A percentile compares a stretch with the other conserved stretches of the same genome.
Conservation (phyloP, 2,329 filamentous ascomycete genomes). For the Cladosporium sp. region DNA sequence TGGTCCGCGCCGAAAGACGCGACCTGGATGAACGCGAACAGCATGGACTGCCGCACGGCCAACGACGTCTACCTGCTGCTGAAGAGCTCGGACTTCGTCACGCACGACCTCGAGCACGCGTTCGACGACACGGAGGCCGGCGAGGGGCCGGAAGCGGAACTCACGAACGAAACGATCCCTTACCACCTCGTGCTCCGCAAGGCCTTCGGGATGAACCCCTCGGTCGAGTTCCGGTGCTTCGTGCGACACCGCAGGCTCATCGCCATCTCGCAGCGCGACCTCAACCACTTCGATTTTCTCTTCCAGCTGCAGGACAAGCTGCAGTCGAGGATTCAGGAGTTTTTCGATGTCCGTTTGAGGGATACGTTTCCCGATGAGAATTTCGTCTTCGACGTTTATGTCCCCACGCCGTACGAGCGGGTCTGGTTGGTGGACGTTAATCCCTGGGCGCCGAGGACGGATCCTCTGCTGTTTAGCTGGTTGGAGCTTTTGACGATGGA, state of each 20-base stretch:
- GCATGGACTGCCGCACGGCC: slow-evolving; percentile 78
- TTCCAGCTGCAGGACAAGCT: slow-evolving; percentile 60
- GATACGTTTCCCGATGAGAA: slow-evolving; percentile 75
- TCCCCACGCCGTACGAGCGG: slow-evolving; percentile 66
- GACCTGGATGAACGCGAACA: slow-evolving; percentile 84
- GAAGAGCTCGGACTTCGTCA: slow-evolving; percentile 91
- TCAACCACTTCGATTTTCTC: slow-evolving; percentile 86
- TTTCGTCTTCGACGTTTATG: slow-evolving; percentile 89
- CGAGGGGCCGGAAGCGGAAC: slow-evolving; percentile 5
- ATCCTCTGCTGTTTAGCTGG: slow-evolving; percentile 87
- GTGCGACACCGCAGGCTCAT: slow-evolving; percentile 76
- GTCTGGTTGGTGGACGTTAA: slow-evolving; percentile 92
- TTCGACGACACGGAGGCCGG: slow-evolving; percentile 58
- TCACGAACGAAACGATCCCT: slow-evolving; percentile 45
- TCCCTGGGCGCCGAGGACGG: slow-evolving; percentile 84
- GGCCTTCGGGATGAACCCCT: slow-evolving; percentile 75
- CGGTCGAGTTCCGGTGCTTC: slow-evolving; percentile 92
- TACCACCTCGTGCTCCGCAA: slow-evolving; percentile 82
- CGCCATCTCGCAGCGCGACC: slow-evolving; percentile 79
- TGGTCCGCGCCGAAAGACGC: slow-evolving; percentile 97
- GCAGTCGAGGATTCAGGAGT: slow-evolving; percentile 61
- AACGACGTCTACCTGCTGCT: slow-evolving; percentile 92
- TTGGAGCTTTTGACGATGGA: slow-evolving; percentile 71
- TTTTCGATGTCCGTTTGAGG: slow-evolving; percentile 69
- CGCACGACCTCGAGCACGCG: slow-evolving; percentile 86